Evolutionary conservation across 2,329 filamentous ascomycete species (phyloP), one percentile per base, ranked within the genome.

Genomic region (Clarireedia sp.): DNA sequence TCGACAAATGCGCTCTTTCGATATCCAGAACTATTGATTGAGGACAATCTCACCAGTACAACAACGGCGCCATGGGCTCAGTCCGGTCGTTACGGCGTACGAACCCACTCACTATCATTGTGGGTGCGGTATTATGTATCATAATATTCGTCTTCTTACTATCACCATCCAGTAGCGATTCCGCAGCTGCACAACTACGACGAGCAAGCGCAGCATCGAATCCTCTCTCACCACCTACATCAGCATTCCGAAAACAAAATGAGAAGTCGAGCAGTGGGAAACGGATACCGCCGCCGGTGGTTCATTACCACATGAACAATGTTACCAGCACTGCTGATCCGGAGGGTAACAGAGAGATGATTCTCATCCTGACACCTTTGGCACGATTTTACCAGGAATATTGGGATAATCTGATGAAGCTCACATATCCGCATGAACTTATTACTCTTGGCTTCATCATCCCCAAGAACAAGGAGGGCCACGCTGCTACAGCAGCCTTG

Each of bases 391-490:
- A 96, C 72, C 85, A 88, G 65, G 85, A 81, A 63, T 99, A 97
- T 76, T 99, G 94, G 92, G 86, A 95, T 70, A 99, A 97, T 66
- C 78, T 99, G 26, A 71, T 91, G 63, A 82, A 82, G 68, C 79
- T 99, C 55, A 80, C 74, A 66, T 99, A 97, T 70, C 94, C 94
- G 3, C 94, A 96, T 73, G 88, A 96, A 57, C 82, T 97, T 60
- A 95, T 99, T 68, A 95, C 90, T 0, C 78, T 99, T 26, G 94
- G 90, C 40, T 99, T 97, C 74, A 97, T 99, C 68, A 85, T 96
- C 26, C 94, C 94, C 51, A 95, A 95, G 74, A 95, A 85, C 48
- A 87, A 87, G 68, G 91, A 96, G 64, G 94, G 94, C 57, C 95
- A 97, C 71, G 78, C 84, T 26, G 94, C 94, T 2, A 94, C 90